Base-by-base conservation (phyloP, 345 rosid genomes). In the Populus alba region DNA sequence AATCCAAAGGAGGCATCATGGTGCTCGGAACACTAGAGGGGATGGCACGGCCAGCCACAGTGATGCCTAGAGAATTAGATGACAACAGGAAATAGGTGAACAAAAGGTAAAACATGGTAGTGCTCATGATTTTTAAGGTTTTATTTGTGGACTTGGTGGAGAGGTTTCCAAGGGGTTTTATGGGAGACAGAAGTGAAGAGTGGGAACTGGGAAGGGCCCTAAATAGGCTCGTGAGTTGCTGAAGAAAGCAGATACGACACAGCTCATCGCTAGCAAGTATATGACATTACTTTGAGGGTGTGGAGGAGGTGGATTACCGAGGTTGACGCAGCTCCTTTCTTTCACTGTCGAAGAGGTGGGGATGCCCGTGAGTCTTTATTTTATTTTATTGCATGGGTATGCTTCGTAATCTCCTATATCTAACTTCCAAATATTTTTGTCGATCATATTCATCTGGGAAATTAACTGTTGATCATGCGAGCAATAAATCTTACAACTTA, bases 141-240 rank as follows among this genome's bases (percentile, higher is more conserved):
- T 68, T 23, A 43, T 37, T 23, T 68, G n/a, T 73, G 38, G 37
- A 12, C 62, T 75, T 41, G 33, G 2, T 73, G 9, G 35, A n/a
- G 81, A 78, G 80, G 73, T 37, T 37, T 68, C 3, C 77, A 41
- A 69, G 77, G 61, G 61, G 38, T 39, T 74, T 68, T 67, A 72
- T 71, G 72, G 65, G 45, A 51, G 72, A 31, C 66, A 37, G 49
- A 7, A 65, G 77, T 47, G 73, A 41, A 71, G 77, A 23, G 66
- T 66, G 73, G 72, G 33, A 51, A 23, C 62, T 66, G 73, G 72
- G 33, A 51, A 20, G 38, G 66, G 18, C 53, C 65, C 83, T 92
- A 88, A 91, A 91, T 91, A 81, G 84, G 85, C 96, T 90, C 92
- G 96, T 92, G 97, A 90, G 57, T 75, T 68, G 84, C 80, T 57